A percentile compares a stretch with the other conserved stretches of the same genome.
Evolutionary conservation across 495 filamentous ascomycete species (phyloP).

Genomic region (Tuber microsphaerosporum): DNA sequence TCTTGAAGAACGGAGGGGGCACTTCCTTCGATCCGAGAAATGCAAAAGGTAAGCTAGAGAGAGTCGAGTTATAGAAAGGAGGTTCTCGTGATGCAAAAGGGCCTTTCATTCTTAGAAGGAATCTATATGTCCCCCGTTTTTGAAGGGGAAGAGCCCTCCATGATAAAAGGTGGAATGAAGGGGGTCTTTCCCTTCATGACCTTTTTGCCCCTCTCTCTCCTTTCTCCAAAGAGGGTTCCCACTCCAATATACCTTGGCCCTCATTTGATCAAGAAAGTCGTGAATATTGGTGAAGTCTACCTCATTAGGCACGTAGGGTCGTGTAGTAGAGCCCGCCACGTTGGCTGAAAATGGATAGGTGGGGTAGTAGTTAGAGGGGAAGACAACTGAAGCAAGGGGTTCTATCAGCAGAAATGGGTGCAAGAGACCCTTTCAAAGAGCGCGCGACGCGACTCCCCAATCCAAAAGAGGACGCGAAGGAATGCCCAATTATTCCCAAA

Average conservation of each 20-base stretch:
- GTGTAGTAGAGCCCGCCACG: conserved; percentile 13
- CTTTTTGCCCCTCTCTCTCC: neutral
- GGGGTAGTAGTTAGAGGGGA: conserved; percentile 32
- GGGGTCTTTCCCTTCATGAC: conserved; percentile 5
- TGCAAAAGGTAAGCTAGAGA: conserved; percentile 14
- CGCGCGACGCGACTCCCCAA: conserved; percentile 25
- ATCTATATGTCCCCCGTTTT: neutral
- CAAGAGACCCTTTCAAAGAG: conserved; percentile 25
- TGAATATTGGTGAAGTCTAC: conserved; percentile 30
- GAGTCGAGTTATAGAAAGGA: conserved; percentile 11
- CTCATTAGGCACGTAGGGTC: conserved; percentile 14
- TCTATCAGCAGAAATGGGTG: conserved; percentile 27
- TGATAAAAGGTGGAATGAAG: conserved; percentile 33
- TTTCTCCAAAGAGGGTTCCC: conserved; percentile 11
- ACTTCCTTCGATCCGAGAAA: conserved; percentile 26
- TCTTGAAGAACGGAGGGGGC: conserved; percentile 31
- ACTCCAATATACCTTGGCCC: conserved; percentile 18
- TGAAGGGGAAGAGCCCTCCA: neutral
- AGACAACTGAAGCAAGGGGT: conserved; percentile 16
- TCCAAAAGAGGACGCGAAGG: conserved; percentile 28
- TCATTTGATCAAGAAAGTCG: conserved; percentile 19
- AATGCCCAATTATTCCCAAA: conserved; percentile 20
- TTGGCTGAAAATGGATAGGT: conserved; percentile 29
- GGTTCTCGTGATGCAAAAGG: conserved; percentile 1
- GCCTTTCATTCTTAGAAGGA: neutral